A percentile compares a stretch with the other conserved stretches of the same genome.
phyloP scores from a whole-genome alignment of 2,329 filamentous ascomycete species.

The Leptographium lundbergii region DNA sequence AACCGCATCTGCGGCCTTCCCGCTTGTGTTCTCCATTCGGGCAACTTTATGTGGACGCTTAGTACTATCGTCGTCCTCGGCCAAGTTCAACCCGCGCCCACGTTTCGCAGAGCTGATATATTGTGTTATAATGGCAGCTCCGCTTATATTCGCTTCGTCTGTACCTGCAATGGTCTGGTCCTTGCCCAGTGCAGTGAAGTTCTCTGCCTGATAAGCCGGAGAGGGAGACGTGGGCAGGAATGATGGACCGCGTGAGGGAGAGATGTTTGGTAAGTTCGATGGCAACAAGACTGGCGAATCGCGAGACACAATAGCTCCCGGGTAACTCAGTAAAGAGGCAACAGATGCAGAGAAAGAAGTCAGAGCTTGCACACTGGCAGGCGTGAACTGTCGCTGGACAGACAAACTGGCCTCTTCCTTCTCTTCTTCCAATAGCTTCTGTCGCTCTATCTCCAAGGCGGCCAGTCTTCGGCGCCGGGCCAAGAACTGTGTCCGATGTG shows the following conservation, averaged over 20 bases:
- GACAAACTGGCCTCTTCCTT: not conserved
- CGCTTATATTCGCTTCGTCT: not conserved
- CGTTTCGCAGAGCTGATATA: not conserved
- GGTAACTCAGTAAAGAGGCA: not conserved
- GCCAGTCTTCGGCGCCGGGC: slow-evolving; percentile 1
- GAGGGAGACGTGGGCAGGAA: not conserved
- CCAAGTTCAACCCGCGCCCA: not conserved
- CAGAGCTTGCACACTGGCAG: not conserved
- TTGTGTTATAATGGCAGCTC: not conserved
- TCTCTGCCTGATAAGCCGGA: not conserved
- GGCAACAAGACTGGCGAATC: not conserved
- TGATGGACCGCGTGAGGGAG: not conserved
- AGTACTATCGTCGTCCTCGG: not conserved
- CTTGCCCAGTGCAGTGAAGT: not conserved
- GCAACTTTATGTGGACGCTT: not conserved
- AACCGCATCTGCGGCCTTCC: not conserved
- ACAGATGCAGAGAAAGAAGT: not conserved
- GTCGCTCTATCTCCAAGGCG: slow-evolving; percentile 1
- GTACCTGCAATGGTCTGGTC: not conserved
- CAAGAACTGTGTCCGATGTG: slow-evolving; percentile 3
- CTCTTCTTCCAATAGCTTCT: not conserved
- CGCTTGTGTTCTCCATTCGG: not conserved
- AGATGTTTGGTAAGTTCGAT: no score
- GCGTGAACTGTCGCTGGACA: not conserved
- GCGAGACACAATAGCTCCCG: not conserved